These are phyloP conservation scores for Thermothielavioides terrestris DNA, from an alignment of 495 filamentous ascomycete genomes.

Conservation along the genomic window DNA sequence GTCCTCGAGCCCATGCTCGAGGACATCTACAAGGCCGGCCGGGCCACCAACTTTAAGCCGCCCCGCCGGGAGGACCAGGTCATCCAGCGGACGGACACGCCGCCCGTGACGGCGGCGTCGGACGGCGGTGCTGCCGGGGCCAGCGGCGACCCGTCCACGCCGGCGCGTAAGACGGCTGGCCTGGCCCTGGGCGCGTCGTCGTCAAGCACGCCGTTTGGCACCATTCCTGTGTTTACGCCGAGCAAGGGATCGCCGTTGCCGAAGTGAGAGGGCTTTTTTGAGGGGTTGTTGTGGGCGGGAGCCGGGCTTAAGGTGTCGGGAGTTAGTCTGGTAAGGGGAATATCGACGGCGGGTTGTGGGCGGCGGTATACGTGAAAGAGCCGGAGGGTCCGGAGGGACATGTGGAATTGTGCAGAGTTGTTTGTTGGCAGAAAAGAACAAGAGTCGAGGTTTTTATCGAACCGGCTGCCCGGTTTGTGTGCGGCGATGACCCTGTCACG, in stretches of 20 bases:
- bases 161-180: slow-evolving; percentile 3
- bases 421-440: too few relatives aligned
- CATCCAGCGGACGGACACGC: slow-evolving; percentile 21
- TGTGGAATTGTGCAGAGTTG: too few relatives aligned
- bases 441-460: too few relatives aligned
- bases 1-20: slow-evolving; percentile 68
- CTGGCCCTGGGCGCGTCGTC: background rate
- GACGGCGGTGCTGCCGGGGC: background rate
- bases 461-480: too few relatives aligned
- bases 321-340: background rate
- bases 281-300: background rate
- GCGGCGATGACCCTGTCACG: too few relatives aligned
- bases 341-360: background rate
- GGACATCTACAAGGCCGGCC: slow-evolving; percentile 70
- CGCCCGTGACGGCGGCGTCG: slow-evolving; percentile 6
- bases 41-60: slow-evolving; percentile 63
- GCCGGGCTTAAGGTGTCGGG: background rate
- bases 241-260: slow-evolving; percentile 5
- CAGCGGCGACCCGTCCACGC: slow-evolving; percentile 5
- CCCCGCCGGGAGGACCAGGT: slow-evolving; percentile 37
- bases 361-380: too few relatives aligned
- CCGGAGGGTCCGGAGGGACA: too few relatives aligned
- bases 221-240: slow-evolving; percentile 7
- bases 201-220: background rate
- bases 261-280: slow-evolving; percentile 2